Evolutionary conservation across 805 yeast species (phyloP), one percentile per base, ranked within the genome.

Genomic region (Candida corydali): DNA sequence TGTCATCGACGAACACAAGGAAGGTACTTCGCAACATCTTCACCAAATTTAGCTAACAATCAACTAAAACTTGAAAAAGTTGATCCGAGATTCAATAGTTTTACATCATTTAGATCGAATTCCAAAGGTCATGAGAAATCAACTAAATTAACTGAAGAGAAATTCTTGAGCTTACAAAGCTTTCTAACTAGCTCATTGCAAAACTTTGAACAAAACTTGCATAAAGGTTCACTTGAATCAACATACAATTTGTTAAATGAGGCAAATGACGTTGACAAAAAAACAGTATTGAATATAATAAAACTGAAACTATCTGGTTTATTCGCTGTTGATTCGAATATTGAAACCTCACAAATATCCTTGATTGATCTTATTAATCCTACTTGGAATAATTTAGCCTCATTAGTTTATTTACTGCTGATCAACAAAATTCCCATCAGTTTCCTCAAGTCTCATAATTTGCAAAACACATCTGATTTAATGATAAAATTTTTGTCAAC

Each of bases 341-440:
- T 20, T 22, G 8, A n/a, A 5, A 3, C 9, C 6, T 12, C 26
- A 30, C 8, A 26, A 11, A 30, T 37, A 2, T 8, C 20, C 5
- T 27, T 41, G 9, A 37, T 35, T 14, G 59, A 55, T 35, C 55
- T 35, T 33, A 46, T 61, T 22, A 57, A 61, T 36, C 69, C 69
- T 1, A 42, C 43, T 30, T 36, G 58, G 31, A 38, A 36, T 3
- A 50, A 51, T 33, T 32, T 59, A 1, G 30, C 49, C 2, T 43
- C 38, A 4, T 42, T 63, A 10, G 29, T 60, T 1, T 32, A 39
- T 17, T 48, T 43, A 42, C 47, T 61, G 5, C 20, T 43, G 5
- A 35, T 27, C 3, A 41, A 50, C 7, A 14, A 36, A 14, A 39
- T 44, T 28, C 65, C 69, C 2, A 29, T 38, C 17, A 43, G 43